Conservation (phyloP, 2,329 filamentous ascomycete genomes). For the Hypoxylon sp. region DNA sequence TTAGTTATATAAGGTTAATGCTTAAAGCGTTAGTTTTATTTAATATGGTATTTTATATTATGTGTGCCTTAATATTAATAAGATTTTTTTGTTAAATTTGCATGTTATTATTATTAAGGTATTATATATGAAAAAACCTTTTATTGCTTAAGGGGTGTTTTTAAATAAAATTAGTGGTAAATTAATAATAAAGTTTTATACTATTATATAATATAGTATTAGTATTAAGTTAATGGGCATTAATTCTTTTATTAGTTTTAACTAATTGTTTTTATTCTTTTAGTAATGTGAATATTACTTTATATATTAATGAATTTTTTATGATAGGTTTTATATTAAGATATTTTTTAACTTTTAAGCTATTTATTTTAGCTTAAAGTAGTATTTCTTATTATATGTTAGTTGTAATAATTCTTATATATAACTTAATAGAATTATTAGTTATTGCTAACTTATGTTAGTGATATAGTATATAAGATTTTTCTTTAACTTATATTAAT, state of each 20-base stretch:
- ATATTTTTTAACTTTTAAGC: neutral
- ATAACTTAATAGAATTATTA: neutral
- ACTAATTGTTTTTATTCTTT: neutral
- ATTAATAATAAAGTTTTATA: neutral
- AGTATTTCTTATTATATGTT: neutral
- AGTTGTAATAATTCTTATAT: neutral
- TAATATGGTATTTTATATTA: neutral
- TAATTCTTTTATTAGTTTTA: neutral
- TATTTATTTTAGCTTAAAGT: neutral
- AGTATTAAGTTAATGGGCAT: neutral
- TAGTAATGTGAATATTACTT: neutral
- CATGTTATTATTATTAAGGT: neutral
- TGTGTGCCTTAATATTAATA: neutral
- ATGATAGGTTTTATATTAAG: neutral
- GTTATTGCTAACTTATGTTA: neutral
- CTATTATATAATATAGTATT: neutral
- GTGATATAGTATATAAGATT: neutral
- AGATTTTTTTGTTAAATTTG: neutral
- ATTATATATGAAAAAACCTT: neutral
- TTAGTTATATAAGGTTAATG: neutral
- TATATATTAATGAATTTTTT: neutral
- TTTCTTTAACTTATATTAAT: neutral
- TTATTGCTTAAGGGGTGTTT: neutral
- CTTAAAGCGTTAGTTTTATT: neutral
- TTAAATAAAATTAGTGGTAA: neutral